Evolutionary conservation across 2,329 filamentous ascomycete genomes (phyloP), one percentile per base, ranked within the genome.

Genomic region (Fusarium pilosicola): DNA sequence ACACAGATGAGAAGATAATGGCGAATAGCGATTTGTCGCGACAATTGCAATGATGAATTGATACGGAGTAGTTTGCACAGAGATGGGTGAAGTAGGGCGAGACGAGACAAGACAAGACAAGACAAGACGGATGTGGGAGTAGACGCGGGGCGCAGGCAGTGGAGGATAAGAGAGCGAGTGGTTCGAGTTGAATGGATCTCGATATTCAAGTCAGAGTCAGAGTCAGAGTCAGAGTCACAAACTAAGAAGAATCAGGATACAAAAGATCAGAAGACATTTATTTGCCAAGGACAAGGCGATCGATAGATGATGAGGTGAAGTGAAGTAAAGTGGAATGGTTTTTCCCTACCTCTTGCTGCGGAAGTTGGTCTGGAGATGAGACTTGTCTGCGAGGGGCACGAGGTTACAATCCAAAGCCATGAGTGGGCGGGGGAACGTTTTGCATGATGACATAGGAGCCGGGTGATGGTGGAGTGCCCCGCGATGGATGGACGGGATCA

Each of bases 361-460:
- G 57, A 74, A 48, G 72, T 72, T 74, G 71, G 62, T 74, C 71
- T 74, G 52, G 67, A 64, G 66, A 65, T 45, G 65, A 65, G 62
- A 58, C 55, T 18, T 26, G 51, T 59, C 34, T 62, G 67, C 42
- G 71, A 74, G 71, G 71, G 71, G 68, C 71, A 74, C 68, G 71
- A 74, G 71, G 71, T 74, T 62, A 55, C 59, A 56, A 58, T 58
- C 49, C 55, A 54, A 59, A 32, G 22, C 41, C 44, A 67, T 74
- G 71, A 72, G 56, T 72, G 71, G 72, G 72, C 49, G 57, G 48
- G 64, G 66, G 57, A 48, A 52, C 39, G 28, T 58, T 71, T 73
- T 67, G 58, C 58, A 72, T 74, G 71, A 74, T 74, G 72, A 74
- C 71, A 74, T 74, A 72, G 71, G 60, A n/a, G 30, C 26, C 32